These are phyloP conservation scores for Pestalotiopsis fici DNA, from an alignment of 2,329 filamentous ascomycete species.

Conservation along the genomic window DNA sequence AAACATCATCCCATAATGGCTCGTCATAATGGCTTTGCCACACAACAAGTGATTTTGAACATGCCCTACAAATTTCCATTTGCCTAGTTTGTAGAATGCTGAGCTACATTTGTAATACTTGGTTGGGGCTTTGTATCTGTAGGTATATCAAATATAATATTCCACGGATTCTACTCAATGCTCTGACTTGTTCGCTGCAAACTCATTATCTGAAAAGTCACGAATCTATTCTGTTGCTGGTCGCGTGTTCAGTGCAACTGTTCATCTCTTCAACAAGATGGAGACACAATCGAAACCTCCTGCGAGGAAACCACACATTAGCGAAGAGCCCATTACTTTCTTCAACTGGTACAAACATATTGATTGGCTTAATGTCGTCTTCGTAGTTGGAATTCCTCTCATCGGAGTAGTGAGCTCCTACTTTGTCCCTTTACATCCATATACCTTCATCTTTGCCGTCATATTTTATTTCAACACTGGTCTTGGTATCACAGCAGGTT, in stretches of 20 bases:
- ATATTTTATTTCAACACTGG: constrained; percentile 83
- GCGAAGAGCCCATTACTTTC: neutral
- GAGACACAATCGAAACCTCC: neutral
- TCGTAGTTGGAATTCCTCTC: constrained; percentile 1
- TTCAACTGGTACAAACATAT: constrained; percentile 5
- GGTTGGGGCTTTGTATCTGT: neutral
- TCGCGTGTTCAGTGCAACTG: too few relatives aligned
- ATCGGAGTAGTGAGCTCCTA: neutral
- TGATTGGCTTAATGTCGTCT: neutral
- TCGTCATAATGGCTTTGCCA: neutral
- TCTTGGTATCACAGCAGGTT: constrained; percentile 77
- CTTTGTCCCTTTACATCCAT: constrained; percentile 2
- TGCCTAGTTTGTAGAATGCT: neutral
- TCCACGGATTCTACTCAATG: neutral
- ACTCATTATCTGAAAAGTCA: neutral
- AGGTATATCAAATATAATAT: neutral
- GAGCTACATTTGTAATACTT: neutral
- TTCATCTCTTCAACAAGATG: neutral
- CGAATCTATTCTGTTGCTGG: neutral
- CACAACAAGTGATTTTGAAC: neutral
- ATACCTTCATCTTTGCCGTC: constrained; percentile 32
- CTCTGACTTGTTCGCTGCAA: neutral
- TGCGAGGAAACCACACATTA: neutral
- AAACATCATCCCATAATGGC: neutral
- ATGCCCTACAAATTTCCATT: neutral